Conservation (phyloP, 2,329 filamentous ascomycete genomes). For the Fusarium chuoi region DNA sequence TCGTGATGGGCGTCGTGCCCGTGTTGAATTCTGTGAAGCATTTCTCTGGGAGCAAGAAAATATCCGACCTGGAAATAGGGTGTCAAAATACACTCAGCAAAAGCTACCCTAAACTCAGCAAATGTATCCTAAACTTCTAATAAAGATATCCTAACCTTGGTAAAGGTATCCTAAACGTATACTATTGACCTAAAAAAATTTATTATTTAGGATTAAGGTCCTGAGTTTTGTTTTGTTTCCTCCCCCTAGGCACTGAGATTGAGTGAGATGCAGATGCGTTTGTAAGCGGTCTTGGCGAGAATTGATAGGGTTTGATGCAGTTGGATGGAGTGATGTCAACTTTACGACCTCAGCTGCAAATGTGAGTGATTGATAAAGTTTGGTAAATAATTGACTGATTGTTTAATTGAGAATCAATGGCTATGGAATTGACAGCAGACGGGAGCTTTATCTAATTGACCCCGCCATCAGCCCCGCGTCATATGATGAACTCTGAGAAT, state of each 20-base stretch:
- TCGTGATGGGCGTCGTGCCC: conserved; percentile 41
- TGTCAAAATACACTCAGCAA: not conserved
- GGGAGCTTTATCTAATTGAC: conserved; percentile 10
- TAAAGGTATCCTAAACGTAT: not conserved
- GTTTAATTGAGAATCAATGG: not conserved
- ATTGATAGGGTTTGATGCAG: conserved; percentile 10
- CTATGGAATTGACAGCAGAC: not conserved
- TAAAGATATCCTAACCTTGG: not conserved
- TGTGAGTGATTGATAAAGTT: accelerated
- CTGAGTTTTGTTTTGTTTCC: not conserved
- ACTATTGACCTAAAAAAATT: not conserved
- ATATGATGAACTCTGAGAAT: conserved; percentile 27
- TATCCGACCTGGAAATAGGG: not conserved
- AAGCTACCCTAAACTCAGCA: not conserved
- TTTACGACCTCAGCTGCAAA: not conserved
- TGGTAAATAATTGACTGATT: too few species aligned
- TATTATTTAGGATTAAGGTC: not conserved
- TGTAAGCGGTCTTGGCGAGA: conserved; percentile 11
- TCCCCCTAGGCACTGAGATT: conserved; percentile 1
- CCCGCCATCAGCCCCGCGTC: conserved; percentile 42
- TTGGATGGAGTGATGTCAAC: conserved; percentile 7
- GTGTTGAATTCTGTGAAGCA: conserved; percentile 37
- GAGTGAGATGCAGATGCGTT: not conserved
- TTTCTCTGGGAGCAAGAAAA: not conserved
- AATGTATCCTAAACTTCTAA: not conserved